A percentile compares a stretch with the other conserved stretches of the same genome.
Evolutionary conservation across 2,329 filamentous ascomycete genomes (phyloP).

Genomic region (Beauveria australis): DNA sequence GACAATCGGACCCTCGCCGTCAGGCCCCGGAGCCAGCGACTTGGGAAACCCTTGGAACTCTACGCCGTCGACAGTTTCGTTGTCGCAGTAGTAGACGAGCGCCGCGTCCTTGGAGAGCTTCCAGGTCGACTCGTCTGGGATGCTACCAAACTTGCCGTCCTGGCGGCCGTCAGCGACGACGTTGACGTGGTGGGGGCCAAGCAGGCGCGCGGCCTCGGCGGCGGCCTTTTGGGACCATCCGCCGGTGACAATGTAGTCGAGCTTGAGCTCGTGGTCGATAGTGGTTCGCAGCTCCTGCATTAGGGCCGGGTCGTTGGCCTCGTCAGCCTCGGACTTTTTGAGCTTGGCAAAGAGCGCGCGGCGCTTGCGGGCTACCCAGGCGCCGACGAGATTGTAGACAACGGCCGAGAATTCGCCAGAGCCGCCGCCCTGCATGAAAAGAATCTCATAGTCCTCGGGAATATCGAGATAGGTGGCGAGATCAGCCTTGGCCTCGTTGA

Average conservation of each 20-base stretch:
- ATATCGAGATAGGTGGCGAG: conserved; percentile 70
- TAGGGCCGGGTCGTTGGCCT: conserved; percentile 40
- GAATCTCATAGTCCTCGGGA: conserved; percentile 75
- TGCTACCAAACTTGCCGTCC: conserved; percentile 76
- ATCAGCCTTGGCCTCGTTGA: conserved; percentile 69
- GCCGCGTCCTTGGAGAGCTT: conserved; percentile 60
- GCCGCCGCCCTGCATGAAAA: conserved; percentile 84
- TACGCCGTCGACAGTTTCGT: conserved; percentile 90
- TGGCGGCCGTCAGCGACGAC: conserved; percentile 59
- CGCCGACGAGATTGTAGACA: conserved; percentile 73
- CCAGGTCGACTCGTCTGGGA: conserved; percentile 72
- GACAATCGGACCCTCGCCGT: conserved; percentile 63
- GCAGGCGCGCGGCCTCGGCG: conserved; percentile 69
- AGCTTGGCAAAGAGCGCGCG: conserved; percentile 50
- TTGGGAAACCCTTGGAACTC: conserved; percentile 75
- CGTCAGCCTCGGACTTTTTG: conserved; percentile 38
- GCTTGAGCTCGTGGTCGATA: conserved; percentile 61
- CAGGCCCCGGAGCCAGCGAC: conserved; percentile 45
- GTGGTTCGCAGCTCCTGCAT: conserved; percentile 53
- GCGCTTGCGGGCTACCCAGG: conserved; percentile 69
- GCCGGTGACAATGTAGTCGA: conserved; percentile 88
- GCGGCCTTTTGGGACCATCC: conserved; percentile 82
- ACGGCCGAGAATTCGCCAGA: conserved; percentile 78
- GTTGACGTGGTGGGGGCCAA: conserved; percentile 75
- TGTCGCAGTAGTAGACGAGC: conserved; percentile 85